Evolutionary conservation across 2,329 filamentous ascomycete genomes (phyloP), one percentile per base, ranked within the genome.

Genomic region (Penicillium sp.): DNA sequence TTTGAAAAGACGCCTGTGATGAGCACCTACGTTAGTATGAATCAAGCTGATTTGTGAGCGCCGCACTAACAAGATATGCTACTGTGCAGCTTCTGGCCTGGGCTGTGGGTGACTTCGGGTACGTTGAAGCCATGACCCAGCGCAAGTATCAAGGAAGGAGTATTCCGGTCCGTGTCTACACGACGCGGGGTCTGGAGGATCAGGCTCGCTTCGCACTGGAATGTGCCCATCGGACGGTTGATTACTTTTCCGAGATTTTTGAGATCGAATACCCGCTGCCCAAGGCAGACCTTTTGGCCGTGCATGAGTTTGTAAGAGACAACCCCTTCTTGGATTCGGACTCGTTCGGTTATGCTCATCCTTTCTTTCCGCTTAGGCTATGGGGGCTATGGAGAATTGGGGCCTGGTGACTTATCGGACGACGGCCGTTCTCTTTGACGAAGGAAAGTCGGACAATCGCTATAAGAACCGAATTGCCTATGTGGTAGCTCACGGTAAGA

Each of bases 71-170:
- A 3, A 20, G 10, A 25, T 9, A 22, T 16, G n/a, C 7, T 16
- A 13, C 25, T 54, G 22, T 88, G 35, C 18, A 95, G 73, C 83
- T 96, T 27, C 78, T 95, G 24, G 91, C 92, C 20, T 96, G 94
- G 94, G 92, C 92, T 20, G 83, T 96, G 56, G 94, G 94, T 52
- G 92, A 99, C 71, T 97, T 99, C 58, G 92, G 97, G 74, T 96
- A 96, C 64, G 85, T 97, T 48, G 94, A 99, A 76, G 89, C 88
- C 47, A 88, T 89, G 68, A 99, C 94, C 3, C 82, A 90, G 67
- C 86, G 92, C 63, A 86, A 88, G 70, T 97, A 99, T 75, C 89
- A 95, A 54, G 92, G 91, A 66, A 91, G 92, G 77, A 86, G 84
- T 67, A 83, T 99, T 30, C 94, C 94, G 16, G 92, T 97, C 48